Evolutionary conservation across 2,329 filamentous ascomycete genomes (phyloP).

Genomic region (Penicillium sp.): DNA sequence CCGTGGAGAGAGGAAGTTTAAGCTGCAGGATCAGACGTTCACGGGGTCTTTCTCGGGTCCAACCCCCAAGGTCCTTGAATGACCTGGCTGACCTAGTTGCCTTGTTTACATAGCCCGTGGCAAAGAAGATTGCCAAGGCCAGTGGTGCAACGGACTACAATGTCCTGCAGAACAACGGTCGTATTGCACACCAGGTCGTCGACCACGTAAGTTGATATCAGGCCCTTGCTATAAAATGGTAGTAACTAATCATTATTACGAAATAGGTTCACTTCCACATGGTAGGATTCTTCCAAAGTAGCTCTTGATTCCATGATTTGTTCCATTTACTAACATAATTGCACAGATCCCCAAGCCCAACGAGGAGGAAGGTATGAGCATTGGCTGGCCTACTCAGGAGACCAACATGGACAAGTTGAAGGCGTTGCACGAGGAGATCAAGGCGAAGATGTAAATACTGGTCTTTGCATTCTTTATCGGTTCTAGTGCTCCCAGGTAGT

Average conservation of each 20-base stretch:
- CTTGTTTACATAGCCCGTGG: constrained; percentile 58
- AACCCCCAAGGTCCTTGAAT: constrained; percentile 26
- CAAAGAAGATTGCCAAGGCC: constrained; percentile 81
- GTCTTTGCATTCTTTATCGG: constrained; percentile 2
- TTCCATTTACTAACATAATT: constrained; percentile 1
- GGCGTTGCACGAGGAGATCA: constrained; percentile 76
- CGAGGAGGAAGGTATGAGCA: constrained; percentile 71
- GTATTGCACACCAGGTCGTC: constrained; percentile 86
- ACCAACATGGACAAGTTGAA: constrained; percentile 82
- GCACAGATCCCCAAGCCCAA: constrained; percentile 89
- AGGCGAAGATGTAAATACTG: constrained; percentile 74
- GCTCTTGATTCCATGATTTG: not conserved
- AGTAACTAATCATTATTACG: constrained; percentile 1
- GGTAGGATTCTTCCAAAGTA: constrained; percentile 50
- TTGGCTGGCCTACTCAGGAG: constrained; percentile 74
- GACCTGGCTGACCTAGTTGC: constrained; percentile 10
- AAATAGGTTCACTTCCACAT: constrained; percentile 86
- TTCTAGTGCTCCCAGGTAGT: constrained; percentile 5
- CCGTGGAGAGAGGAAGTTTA: not conserved
- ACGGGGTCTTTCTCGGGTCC: not conserved
- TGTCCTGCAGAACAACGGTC: constrained; percentile 93
- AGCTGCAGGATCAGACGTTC: not conserved
- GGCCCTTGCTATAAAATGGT: not conserved
- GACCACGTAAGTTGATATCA: constrained; percentile 67
- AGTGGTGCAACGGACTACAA: constrained; percentile 82